Conservation (phyloP, 139 green algal genomes). For the Chlamydomonas sp. region DNA sequence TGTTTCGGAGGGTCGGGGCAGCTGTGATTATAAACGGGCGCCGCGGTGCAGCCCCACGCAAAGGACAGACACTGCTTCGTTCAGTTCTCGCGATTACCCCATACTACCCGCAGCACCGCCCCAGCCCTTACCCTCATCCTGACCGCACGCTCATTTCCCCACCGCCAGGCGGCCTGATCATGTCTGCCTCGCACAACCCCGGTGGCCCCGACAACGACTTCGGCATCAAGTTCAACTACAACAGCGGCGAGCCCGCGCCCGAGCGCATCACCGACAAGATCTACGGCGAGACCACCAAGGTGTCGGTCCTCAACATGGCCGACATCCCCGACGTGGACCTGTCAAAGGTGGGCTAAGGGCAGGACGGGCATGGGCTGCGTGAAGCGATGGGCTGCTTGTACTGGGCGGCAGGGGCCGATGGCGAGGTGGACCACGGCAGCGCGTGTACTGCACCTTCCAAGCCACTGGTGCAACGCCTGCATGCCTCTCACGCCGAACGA, state of each 20-base stretch:
- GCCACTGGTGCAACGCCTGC: neutral
- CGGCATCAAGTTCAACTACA: slow-evolving; percentile 99
- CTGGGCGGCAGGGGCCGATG: neutral
- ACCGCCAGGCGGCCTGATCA: slow-evolving; percentile 95
- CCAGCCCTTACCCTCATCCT: too few species aligned
- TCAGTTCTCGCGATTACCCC: too few species aligned
- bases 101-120: too few species aligned
- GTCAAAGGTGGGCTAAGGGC: slow-evolving; percentile 54
- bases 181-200: slow-evolving; percentile 98
- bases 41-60: too few species aligned
- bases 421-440: neutral
- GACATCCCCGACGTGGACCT: slow-evolving; percentile 97
- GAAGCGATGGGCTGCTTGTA: too few species aligned
- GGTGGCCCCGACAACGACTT: slow-evolving; percentile 97
- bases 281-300: slow-evolving; percentile 89
- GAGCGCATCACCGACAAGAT: slow-evolving; percentile 99
- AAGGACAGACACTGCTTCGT: too few species aligned
- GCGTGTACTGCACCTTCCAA: neutral
- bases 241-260: slow-evolving; percentile 91
- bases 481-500: neutral
- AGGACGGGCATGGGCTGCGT: too few species aligned
- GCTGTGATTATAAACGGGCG: too few species aligned
- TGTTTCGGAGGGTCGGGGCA: too few species aligned
- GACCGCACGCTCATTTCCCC: neutral
- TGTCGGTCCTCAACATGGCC: slow-evolving; percentile 87